Evolutionary conservation across 2,329 filamentous ascomycete species (phyloP).

Genomic region (Penicillium palitans): DNA sequence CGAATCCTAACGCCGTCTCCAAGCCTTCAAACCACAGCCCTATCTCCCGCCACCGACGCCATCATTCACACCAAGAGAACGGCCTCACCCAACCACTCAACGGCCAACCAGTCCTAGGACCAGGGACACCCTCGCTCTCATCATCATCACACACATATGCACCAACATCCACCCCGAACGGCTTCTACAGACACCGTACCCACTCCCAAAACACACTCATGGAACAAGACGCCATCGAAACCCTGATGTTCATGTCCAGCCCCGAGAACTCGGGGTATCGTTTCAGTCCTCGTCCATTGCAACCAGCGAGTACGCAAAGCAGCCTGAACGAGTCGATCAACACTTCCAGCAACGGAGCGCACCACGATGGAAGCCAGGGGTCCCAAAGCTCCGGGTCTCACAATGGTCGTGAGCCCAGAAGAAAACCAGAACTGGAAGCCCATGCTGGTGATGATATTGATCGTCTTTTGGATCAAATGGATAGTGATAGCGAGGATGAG

Average conservation of each 20-base stretch:
- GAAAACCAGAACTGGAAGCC: slow-evolving; percentile 29
- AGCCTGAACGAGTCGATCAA: slow-evolving; percentile 31
- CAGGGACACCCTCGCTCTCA: slow-evolving; percentile 36
- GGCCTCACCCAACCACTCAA: slow-evolving; percentile 21
- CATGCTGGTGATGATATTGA: slow-evolving; percentile 44
- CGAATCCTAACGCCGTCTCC: slow-evolving; percentile 38
- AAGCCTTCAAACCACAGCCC: slow-evolving; percentile 21
- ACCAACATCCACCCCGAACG: slow-evolving; percentile 26
- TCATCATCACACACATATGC: slow-evolving; percentile 24
- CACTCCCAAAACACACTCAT: slow-evolving; percentile 48
- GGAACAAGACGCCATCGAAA: slow-evolving; percentile 55
- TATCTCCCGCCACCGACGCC: slow-evolving; percentile 32
- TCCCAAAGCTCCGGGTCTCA: slow-evolving; percentile 22
- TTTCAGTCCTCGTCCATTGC: slow-evolving; percentile 34
- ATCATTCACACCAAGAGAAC: slow-evolving; percentile 37
- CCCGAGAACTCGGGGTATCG: slow-evolving; percentile 50
- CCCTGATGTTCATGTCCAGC: slow-evolving; percentile 52
- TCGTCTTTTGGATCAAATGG: slow-evolving; percentile 44
- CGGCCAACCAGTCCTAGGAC: slow-evolving; percentile 25
- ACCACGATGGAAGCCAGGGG: slow-evolving; percentile 15
- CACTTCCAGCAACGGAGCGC: slow-evolving; percentile 8
- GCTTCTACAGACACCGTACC: slow-evolving; percentile 32
- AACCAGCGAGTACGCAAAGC: slow-evolving; percentile 23
- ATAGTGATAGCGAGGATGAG: slow-evolving; percentile 41
- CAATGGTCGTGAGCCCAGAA: slow-evolving; percentile 9